Evolutionary conservation across 768 basidiomycete genomes (phyloP), one percentile per base, ranked within the genome.

Genomic region (Podaxis rugospora): DNA sequence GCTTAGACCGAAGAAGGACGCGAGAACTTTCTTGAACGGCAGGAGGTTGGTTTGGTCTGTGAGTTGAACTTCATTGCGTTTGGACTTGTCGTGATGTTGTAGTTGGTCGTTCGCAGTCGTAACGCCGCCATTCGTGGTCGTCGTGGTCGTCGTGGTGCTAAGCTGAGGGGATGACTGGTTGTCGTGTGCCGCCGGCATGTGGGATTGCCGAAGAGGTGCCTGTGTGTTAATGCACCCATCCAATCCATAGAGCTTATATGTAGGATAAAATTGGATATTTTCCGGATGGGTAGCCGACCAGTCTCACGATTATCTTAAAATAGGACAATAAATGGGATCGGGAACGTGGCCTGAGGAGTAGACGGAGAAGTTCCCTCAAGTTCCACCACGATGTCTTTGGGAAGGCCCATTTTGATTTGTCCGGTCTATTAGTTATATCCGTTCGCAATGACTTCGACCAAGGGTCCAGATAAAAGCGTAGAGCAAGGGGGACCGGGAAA

Each of bases 21-120:
- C 74, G 3, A 90, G 70, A 46, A 90, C 76, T 69, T 86, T 85
- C 59, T 75, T 80, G 68, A 83, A 81, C 0, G 89, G 89, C 4
- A 90, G 77, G 11, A 89, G 78, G 67, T 92, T 90, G 3, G 89
- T 90, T 70, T 92, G 89, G 75, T 92, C 90, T 10, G 87, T 87
- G 3, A 60, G 51, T 23, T 60, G 51, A 9, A 60, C 32, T 23
- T 60, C 57, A 11, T 44, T 46, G 11, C 25, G 59, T 21, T 60
- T 52, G 11, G 25, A 16, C 28, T 44, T 53, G 13, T 32, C 7
- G 1, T 35, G 39, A 23, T 18, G 40, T 25, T 27, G 18, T 23
- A 23, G 14, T 6, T n/a, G 37, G 39, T 28, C 21, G 11, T 28
- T 28, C 14, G 27, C 10, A 3, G 18, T 25, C n/a, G 56, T 36